A percentile compares a stretch with the other conserved stretches of the same genome.
These are phyloP conservation scores for Trichomonas vaginalis DNA, from an alignment of 208 protist genomes.

Conservation along the genomic window DNA sequence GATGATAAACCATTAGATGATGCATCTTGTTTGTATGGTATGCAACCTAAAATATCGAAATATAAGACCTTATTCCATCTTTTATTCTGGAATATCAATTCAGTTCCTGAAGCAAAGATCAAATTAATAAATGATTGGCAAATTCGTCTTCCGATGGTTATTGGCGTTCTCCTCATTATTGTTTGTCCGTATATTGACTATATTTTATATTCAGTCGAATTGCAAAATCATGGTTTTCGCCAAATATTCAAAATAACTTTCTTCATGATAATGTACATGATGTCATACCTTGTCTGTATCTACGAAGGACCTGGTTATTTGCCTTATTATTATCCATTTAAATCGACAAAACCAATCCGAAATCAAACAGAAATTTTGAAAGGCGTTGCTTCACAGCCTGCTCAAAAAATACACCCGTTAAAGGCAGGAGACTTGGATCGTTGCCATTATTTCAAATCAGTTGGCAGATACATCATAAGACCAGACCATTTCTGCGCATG, in stretches of 20 bases:
- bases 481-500: constrained; percentile 3
- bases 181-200: background rate
- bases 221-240: background rate
- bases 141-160: background rate
- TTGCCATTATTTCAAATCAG: background rate
- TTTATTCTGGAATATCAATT: background rate
- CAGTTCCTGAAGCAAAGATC: background rate
- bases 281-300: background rate
- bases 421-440: background rate
- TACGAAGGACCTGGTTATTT: background rate
- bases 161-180: background rate
- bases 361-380: background rate
- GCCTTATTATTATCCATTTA: constrained; percentile 7
- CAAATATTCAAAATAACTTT: background rate
- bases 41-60: background rate
- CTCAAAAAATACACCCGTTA: background rate
- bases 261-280: background rate
- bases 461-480: background rate
- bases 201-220: background rate
- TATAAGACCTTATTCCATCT: background rate
- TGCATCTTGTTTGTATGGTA: background rate
- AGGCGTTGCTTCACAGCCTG: background rate
- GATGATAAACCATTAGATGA: background rate
- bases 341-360: background rate
- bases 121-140: background rate